A percentile compares a stretch with the other conserved stretches of the same genome.
phyloP scores from a whole-genome alignment of 495 filamentous ascomycete species.

The Trichocladium uniseriatum region DNA sequence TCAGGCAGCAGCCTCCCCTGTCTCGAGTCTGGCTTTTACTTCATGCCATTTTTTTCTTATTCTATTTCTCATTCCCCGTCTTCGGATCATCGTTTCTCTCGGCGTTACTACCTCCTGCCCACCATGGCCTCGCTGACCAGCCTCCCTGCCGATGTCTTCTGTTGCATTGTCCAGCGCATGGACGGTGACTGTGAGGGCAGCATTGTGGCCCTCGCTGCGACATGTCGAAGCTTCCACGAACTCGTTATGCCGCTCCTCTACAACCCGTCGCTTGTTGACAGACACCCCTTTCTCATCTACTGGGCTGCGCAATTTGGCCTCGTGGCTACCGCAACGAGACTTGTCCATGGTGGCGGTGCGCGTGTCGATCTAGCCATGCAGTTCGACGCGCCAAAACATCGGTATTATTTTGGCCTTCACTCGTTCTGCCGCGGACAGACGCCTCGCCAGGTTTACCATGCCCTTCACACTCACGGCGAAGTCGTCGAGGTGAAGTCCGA shows the following conservation, averaged over 20 bases:
- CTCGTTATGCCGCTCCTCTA: slow-evolving; percentile 3
- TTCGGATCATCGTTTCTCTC: too few species aligned
- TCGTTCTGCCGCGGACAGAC: background rate
- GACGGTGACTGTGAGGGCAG: background rate
- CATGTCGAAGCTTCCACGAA: background rate
- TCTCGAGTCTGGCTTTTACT: too few species aligned
- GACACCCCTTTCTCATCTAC: background rate
- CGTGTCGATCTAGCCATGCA: background rate
- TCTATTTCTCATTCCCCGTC: background rate
- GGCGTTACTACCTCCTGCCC: background rate
- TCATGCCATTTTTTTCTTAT: too few species aligned
- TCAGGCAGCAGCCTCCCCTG: too few species aligned
- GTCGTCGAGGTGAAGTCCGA: too few species aligned
- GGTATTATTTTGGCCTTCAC: too few species aligned
- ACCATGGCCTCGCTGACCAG: background rate
- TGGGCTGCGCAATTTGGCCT: slow-evolving; percentile 4
- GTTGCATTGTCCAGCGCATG: background rate
- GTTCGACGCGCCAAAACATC: too few species aligned
- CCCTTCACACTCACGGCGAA: background rate
- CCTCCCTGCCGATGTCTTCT: slow-evolving; percentile 3
- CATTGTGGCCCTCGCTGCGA: slow-evolving; percentile 1
- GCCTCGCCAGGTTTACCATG: background rate
- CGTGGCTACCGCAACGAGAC: background rate
- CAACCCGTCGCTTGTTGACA: background rate
- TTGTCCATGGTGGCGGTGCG: too few species aligned